A percentile compares a stretch with the other conserved stretches of the same genome.
Conservation (phyloP, 73 alveolate genomes). For the Tetrahymena borealis region DNA sequence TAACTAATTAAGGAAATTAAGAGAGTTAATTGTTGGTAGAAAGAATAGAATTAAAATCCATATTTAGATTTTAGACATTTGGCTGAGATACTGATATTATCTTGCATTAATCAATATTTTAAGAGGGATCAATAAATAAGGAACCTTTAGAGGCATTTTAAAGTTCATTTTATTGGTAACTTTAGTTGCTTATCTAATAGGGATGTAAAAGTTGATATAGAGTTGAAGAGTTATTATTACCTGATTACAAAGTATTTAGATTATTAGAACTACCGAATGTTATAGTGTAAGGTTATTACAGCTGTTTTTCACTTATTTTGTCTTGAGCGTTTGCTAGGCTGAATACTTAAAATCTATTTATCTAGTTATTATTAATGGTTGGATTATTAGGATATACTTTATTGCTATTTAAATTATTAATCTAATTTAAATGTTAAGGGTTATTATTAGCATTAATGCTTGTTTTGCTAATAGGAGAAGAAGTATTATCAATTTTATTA, state of each 20-base stretch:
- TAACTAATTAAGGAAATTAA: background rate
- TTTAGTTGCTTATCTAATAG: background rate
- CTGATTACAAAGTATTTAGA: background rate
- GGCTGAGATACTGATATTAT: background rate
- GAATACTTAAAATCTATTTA: background rate
- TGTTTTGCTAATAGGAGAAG: no score
- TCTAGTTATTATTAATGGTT: background rate
- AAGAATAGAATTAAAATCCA: background rate
- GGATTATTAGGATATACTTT: background rate
- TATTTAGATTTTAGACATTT: background rate
- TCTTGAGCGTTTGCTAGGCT: background rate
- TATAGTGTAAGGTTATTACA: background rate
- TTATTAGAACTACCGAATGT: background rate
- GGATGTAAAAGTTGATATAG: background rate
- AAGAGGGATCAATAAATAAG: background rate
- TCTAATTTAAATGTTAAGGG: no score
- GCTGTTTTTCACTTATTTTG: background rate
- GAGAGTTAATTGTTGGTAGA: background rate
- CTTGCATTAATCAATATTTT: background rate
- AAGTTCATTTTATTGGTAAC: background rate
- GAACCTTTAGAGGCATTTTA: background rate
- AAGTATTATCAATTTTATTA: no score
- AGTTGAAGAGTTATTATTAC: background rate
- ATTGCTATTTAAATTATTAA: background rate
- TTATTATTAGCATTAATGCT: no score